phyloP scores from a whole-genome alignment of 164 flowering plant species.

The Aristolochia fimbriata region DNA sequence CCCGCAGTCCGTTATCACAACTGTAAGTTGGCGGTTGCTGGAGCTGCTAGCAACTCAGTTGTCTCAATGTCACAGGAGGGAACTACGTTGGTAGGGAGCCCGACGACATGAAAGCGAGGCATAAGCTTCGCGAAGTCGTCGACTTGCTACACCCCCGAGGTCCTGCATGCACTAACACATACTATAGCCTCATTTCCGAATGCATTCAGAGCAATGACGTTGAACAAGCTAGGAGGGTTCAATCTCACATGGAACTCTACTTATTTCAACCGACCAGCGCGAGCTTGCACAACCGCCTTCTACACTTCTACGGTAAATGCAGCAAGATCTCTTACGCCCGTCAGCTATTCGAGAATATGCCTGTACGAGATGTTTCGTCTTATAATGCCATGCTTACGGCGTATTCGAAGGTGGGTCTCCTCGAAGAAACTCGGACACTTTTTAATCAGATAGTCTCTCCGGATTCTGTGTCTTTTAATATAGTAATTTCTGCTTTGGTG shows the following conservation, averaged over 20 bases:
- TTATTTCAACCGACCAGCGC: constrained; percentile 20
- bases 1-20: too few relatives aligned
- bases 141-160: constrained; percentile 26
- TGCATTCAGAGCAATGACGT: constrained; percentile 30
- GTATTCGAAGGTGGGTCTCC: constrained; percentile 21
- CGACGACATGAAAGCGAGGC: constrained; percentile 20
- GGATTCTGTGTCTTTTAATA: constrained; percentile 36
- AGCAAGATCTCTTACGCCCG: constrained; percentile 23
- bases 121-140: constrained; percentile 29
- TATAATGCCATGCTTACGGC: constrained; percentile 44
- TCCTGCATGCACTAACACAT: constrained; percentile 17
- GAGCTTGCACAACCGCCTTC: constrained; percentile 38
- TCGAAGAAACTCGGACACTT: constrained; percentile 17
- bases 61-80: too few relatives aligned
- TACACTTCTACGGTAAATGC: constrained; percentile 31
- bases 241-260: constrained; percentile 40
- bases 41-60: too few relatives aligned
- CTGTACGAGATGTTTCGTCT: constrained; percentile 28
- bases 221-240: constrained; percentile 33
- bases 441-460: constrained; percentile 30
- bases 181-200: constrained; percentile 34
- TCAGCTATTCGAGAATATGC: constrained; percentile 17
- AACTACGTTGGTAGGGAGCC: too few relatives aligned
- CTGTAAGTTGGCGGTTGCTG: too few relatives aligned
- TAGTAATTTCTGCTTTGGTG: constrained; percentile 25